Evolutionary conservation across 148 eudicot genomes (phyloP).

Genomic region (Agrostemma githago): DNA sequence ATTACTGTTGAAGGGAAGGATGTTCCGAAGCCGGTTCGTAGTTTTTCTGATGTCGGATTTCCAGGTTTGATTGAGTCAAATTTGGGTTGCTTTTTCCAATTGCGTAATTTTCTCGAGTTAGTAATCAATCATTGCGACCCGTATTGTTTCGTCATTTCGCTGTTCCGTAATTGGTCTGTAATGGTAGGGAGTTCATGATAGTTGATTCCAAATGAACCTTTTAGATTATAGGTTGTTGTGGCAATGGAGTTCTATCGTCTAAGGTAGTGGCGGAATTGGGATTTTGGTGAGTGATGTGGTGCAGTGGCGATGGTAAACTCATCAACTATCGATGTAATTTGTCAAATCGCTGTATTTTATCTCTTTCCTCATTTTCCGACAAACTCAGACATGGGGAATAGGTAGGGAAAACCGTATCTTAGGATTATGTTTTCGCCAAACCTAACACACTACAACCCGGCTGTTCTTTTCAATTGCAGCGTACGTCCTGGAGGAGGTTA

Average conservation of each 20-base stretch:
- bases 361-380: background rate
- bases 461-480: slow-evolving; percentile 38
- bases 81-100: background rate
- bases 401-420: background rate
- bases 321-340: too few species aligned
- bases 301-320: too few species aligned
- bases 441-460: background rate
- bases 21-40: slow-evolving; percentile 81
- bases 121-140: background rate
- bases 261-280: background rate
- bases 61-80: slow-evolving; percentile 50
- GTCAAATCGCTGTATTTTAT: too few species aligned
- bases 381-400: background rate
- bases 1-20: slow-evolving; percentile 90
- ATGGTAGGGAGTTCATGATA: background rate
- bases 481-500: slow-evolving; percentile 87
- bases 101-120: background rate
- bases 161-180: background rate
- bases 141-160: background rate
- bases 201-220: background rate
- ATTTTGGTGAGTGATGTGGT: too few species aligned
- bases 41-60: slow-evolving; percentile 67
- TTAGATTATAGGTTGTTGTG: background rate
- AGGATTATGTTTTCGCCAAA: background rate
- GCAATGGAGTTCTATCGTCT: background rate